Conservation (phyloP, 108 stramenopile genomes). For the Stephanodiscus triporus region DNA sequence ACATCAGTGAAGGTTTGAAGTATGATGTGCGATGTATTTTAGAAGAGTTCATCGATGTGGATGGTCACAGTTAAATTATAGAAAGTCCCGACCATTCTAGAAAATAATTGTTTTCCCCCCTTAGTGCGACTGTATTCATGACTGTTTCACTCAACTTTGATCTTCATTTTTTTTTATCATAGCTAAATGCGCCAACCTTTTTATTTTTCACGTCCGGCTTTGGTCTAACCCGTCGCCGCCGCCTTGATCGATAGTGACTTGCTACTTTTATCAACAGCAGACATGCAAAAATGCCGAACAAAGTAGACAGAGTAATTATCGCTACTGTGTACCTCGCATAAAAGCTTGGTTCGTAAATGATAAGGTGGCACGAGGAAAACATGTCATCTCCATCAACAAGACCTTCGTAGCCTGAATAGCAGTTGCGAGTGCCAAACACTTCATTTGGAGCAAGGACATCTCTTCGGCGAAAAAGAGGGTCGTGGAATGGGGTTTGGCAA, state of each 20-base stretch:
- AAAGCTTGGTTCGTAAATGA: conserved; percentile 68
- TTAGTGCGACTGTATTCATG: too few relatives aligned
- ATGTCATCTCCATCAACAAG: conserved; percentile 58
- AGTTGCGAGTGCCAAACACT: conserved; percentile 77
- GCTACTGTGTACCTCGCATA: conserved; percentile 54
- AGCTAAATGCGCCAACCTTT: too few relatives aligned
- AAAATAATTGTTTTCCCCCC: too few relatives aligned
- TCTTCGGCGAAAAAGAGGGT: conserved; percentile 54
- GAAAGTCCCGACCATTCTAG: too few relatives aligned
- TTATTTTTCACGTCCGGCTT: too few relatives aligned
- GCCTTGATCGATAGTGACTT: too few relatives aligned
- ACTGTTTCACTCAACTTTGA: too few relatives aligned
- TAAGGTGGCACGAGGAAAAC: conserved; percentile 81
- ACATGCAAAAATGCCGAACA: conserved; percentile 5
- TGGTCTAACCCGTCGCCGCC: too few relatives aligned
- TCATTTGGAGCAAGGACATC: conserved; percentile 61
- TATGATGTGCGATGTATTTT: conserved; percentile 27
- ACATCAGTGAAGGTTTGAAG: conserved; percentile 30
- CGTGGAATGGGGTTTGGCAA: conserved; percentile 65
- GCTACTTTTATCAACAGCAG: too few relatives aligned
- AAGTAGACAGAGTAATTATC: conserved; percentile 5
- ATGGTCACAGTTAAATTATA: too few relatives aligned
- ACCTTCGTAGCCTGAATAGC: conserved; percentile 80
- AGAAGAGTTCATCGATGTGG: conserved; percentile 24
- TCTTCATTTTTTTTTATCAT: too few relatives aligned